Evolutionary conservation across 805 yeast genomes (phyloP), one percentile per base, ranked within the genome.

Genomic region (Myxozyma neglecta): DNA sequence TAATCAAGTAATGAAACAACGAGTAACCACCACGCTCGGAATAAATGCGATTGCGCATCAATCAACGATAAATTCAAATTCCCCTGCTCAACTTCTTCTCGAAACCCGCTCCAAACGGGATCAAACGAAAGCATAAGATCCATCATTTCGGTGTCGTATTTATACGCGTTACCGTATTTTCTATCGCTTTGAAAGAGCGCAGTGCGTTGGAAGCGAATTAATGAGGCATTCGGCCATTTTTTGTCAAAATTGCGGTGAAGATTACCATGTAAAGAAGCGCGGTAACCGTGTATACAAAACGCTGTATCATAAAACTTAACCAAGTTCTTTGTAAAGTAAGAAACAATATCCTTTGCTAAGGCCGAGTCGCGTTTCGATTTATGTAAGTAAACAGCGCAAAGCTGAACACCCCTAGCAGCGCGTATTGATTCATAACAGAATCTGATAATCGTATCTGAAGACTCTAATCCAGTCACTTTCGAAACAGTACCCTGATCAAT

Each of bases 11-110:
- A 55, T 0, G 93, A 83, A 0, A 93, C 85, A 24, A 90, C 64
- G 39, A 91, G 76, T 1, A 94, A 90, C 53, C 93, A 91, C 81
- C 89, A 85, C 0, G 96, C 82, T 68, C 86, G 87, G 3, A 90
- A 87, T 20, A 88, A 82, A 3, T 83, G 66, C 61, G 86, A 77
- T 69, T 90, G 96, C 1, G 92, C 81, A 45, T 85, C 80, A 7
- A 84, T 80, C 67, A 79, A 80, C 64, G 90, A 90, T 53, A 85
- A 70, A 68, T 86, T 86, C 48, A 85, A 73, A 62, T 91, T 85
- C 0, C 88, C 84, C 1, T 80, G 77, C 1, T 81, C 73, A 5
- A 90, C 79, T 44, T 81, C 82, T 3, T 77, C 75, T 60, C 85
- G 78, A 40, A 82, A 73, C 0, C 80, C 79, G 1, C 61, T 59